Percentiles rank a stretch among this genome's conserved stretches.
phyloP scores from a whole-genome alignment of 2,329 filamentous ascomycete genomes.

The Graphiopsis chlorocephala region DNA sequence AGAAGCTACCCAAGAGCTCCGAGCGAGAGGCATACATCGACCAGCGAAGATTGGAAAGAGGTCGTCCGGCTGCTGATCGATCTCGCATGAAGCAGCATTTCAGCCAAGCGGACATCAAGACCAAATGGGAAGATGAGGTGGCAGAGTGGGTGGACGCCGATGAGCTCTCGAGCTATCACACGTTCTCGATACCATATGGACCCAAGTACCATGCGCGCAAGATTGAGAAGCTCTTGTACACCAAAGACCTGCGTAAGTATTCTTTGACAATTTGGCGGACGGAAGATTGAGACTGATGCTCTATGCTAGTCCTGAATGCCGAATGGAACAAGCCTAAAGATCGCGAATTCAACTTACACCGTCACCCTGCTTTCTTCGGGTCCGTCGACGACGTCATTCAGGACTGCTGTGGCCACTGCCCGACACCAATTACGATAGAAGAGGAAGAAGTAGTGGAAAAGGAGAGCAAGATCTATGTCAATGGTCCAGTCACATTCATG shows the following conservation, averaged over 20 bases:
- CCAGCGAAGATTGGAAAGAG: slow-evolving; percentile 68
- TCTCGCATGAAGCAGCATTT: slow-evolving; percentile 39
- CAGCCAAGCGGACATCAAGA: slow-evolving; percentile 71
- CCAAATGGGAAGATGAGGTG: slow-evolving; percentile 73
- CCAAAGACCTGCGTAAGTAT: slow-evolving; percentile 60
- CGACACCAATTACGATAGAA: slow-evolving; percentile 64
- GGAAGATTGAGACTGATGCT: not conserved
- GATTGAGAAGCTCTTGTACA: slow-evolving; percentile 80
- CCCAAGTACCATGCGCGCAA: slow-evolving; percentile 55
- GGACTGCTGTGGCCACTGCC: slow-evolving; percentile 81
- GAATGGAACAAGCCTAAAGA: slow-evolving; percentile 81
- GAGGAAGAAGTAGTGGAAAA: slow-evolving; percentile 69
- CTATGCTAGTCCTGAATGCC: slow-evolving; percentile 62
- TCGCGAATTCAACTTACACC: slow-evolving; percentile 73
- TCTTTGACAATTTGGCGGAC: not conserved
- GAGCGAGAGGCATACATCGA: slow-evolving; percentile 70
- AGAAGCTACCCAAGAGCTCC: slow-evolving; percentile 67
- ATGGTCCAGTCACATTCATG: slow-evolving; percentile 69
- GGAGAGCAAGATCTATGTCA: slow-evolving; percentile 73
- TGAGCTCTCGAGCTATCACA: slow-evolving; percentile 74
- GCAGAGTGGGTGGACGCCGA: slow-evolving; percentile 78
- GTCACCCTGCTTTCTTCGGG: slow-evolving; percentile 84
- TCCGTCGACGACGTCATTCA: slow-evolving; percentile 69
- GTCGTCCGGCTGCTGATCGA: slow-evolving; percentile 58
- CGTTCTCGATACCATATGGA: slow-evolving; percentile 65